Base-by-base conservation (phyloP, 2,329 filamentous ascomycete genomes). In the Thielaviopsis musarum region DNA sequence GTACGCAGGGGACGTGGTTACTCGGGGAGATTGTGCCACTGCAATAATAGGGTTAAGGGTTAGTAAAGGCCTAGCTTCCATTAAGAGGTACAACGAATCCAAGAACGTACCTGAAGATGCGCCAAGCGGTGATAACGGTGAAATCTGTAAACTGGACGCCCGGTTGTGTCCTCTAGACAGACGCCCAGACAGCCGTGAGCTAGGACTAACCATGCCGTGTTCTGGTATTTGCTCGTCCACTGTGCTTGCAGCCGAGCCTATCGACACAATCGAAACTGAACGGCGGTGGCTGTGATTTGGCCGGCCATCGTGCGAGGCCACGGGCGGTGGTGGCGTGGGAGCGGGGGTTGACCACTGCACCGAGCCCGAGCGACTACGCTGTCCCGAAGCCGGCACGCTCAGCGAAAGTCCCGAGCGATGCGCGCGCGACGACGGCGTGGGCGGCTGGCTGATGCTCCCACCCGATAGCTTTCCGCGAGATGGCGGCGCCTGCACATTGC, bases 241-340 rank as follows among this genome's bases (percentile, higher is more conserved):
- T 21, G 73, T 71, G 30, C 72, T 74, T 45, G 73, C 72, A 64
- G 75, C 66, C 21, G 81, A 81, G 12, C 84, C 85, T 65, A 91
- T 81, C 10, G 88, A 91, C 53, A 91, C 82, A 63, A 93, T 91
- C 19, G 88, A 93, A 30, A 93, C 77, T 2, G 88, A 91, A 65
- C 87, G 87, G 58, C 76, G 74, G 66, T 85, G 80, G n/a, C 77
- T 74, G 22, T 68, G 64, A 24, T 59, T 61, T 52, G 60, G 21
- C 21, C 67, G 65, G 59, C 67, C 64, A 54, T 71, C 68, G 28
- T 58, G 59, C 34, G 61, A 60, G 5, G 59, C 55, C 4, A 64
- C 58, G 17, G 61, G 61, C 48, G 61, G 63, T 59, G 62, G 65
- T 65, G 59, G 65, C 62, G 61, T 67, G 62, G 41, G 61, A 9